Conservation (phyloP, 169 alveolate species). For the Amoebophrya sp. region DNA sequence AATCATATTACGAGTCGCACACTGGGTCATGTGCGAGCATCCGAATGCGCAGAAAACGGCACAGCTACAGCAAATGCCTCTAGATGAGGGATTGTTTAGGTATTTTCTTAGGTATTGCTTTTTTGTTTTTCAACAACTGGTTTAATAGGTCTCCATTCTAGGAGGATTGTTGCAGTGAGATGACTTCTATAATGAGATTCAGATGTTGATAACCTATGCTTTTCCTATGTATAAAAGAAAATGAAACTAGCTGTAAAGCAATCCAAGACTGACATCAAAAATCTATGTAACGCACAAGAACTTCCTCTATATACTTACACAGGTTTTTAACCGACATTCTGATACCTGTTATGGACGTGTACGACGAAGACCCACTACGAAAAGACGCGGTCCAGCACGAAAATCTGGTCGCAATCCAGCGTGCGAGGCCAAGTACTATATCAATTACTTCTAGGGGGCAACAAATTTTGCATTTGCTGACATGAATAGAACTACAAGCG, state of each 20-base stretch:
- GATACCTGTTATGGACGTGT: constrained; percentile 48
- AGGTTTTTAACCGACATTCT: constrained; percentile 48
- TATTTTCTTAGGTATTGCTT: neutral
- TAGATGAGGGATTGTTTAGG: neutral
- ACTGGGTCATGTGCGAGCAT: constrained; percentile 45
- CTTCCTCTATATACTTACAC: too few species aligned
- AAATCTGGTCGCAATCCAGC: constrained; percentile 42
- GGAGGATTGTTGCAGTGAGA: too few species aligned
- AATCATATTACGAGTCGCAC: constrained; percentile 42
- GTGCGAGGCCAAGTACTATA: neutral
- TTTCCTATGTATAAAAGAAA: too few species aligned
- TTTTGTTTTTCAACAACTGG: neutral
- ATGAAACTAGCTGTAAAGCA: too few species aligned
- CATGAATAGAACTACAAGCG: too few species aligned
- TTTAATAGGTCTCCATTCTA: too few species aligned
- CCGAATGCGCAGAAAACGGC: constrained; percentile 30
- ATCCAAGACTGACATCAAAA: too few species aligned
- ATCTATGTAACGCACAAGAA: too few species aligned
- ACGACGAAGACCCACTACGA: constrained; percentile 49
- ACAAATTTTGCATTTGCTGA: too few species aligned
- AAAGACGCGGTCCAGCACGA: constrained; percentile 49
- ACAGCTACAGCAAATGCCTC: neutral
- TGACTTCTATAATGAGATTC: too few species aligned
- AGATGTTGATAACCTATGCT: too few species aligned
- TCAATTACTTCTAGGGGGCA: too few species aligned